Base-by-base conservation (phyloP, 257 asterid genomes). In the Primulina tabacum region DNA sequence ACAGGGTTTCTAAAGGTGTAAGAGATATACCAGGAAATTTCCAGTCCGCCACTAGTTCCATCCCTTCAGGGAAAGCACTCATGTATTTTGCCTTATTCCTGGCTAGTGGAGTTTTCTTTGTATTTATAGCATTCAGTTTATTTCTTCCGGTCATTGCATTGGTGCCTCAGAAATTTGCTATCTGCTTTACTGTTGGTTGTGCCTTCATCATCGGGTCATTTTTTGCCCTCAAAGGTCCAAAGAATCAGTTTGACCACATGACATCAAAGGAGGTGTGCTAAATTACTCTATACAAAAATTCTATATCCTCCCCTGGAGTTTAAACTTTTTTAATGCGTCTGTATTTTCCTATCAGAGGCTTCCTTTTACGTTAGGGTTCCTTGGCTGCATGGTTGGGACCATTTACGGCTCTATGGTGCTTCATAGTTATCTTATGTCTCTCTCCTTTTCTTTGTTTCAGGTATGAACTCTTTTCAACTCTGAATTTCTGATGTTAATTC, bases 331-430 rank as follows among this genome's bases (percentile, higher is more conserved):
- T 82, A 60, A 76, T 59, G 26, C 34, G 76, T 50, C 14, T 60
- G 63, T 75, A 2, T 79, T 43, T 40, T 77, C 28, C 75, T 62
- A 60, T 67, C 96, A 92, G 98, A 86, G 98, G 77, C 98, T 92
- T 74, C 95, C 97, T 67, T 92, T 92, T 80, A 90, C 98, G 6
- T 56, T 88, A 85, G 98, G 91, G 66, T 92, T 90, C 78, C 60
- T 90, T 52, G 90, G 98, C 73, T 82, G 95, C 87, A 92, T 92
- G 98, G 69, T 87, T 20, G 97, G 95, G 73, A 92, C 98, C 62
- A 81, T 92, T 69, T 92, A 92, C 65, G 98, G 85, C 61, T 90
- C 98, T 75, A 90, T 92, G 98, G 92, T 85, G 76, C 97, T 92
- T 64, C 98, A 90, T 77, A 92, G 97, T 85, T 92, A 92, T 78